A percentile compares a stretch with the other conserved stretches of the same genome.
phyloP scores from a whole-genome alignment of 306 rosid species.

The Rosa persica region DNA sequence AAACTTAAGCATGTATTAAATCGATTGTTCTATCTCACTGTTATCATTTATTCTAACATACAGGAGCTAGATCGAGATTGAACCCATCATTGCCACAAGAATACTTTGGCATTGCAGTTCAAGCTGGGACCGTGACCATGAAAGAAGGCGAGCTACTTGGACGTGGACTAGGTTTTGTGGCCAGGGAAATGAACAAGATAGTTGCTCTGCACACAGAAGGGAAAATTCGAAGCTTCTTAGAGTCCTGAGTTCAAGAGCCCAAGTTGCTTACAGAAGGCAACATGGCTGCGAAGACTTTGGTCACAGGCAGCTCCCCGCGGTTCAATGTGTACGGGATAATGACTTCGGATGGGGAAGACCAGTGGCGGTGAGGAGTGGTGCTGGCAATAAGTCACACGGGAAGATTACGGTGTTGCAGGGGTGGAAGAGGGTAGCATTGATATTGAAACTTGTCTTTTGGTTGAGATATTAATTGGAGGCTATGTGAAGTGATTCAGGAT shows the following conservation, averaged over 20 bases:
- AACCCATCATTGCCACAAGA: not conserved
- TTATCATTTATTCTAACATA: not conserved
- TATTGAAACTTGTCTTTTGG: constrained; percentile 35
- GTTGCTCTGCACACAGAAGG: constrained; percentile 25
- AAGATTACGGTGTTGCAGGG: constrained; percentile 32
- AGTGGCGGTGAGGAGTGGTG: constrained; percentile 42
- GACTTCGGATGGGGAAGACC: constrained; percentile 56
- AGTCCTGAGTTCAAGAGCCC: constrained; percentile 15
- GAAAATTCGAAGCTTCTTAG: constrained; percentile 9
- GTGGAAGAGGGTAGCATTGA: constrained; percentile 45
- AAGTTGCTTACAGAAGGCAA: not conserved
- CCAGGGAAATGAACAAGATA: constrained; percentile 18
- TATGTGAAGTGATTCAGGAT: constrained; percentile 28
- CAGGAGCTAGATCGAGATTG: constrained; percentile 14
- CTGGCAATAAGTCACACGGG: constrained; percentile 25
- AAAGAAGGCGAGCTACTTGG: not conserved
- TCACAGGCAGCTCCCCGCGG: constrained; percentile 36
- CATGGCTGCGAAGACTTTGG: constrained; percentile 13
- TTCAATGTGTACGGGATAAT: constrained; percentile 42
- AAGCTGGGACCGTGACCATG: constrained; percentile 9
- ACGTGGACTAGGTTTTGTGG: constrained; percentile 10
- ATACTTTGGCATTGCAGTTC: constrained; percentile 17
- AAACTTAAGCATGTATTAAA: too few relatives aligned
- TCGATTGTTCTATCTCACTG: not conserved
- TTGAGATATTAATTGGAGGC: constrained; percentile 32